These are phyloP conservation scores for Aquilaria yunnanensis DNA, from an alignment of 345 rosid genomes.

Conservation along the genomic window DNA sequence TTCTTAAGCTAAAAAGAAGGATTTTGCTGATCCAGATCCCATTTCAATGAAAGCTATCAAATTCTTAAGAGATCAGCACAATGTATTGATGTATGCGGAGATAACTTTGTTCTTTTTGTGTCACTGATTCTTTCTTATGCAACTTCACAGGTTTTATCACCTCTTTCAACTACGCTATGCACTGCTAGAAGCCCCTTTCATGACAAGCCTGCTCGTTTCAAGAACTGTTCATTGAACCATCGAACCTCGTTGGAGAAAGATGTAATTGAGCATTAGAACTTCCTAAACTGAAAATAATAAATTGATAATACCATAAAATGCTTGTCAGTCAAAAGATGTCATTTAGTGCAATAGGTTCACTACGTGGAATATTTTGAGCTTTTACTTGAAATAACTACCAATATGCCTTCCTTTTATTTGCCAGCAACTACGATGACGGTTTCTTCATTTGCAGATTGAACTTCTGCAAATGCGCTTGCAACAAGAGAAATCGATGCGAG, in stretches of 20 bases:
- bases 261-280: constrained; percentile 25
- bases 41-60: too few relatives aligned
- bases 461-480: constrained; percentile 72
- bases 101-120: too few relatives aligned
- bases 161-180: constrained; percentile 27
- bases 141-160: constrained; percentile 33
- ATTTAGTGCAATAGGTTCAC: too few relatives aligned
- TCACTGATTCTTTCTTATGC: neutral
- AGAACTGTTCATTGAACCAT: constrained; percentile 31
- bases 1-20: too few relatives aligned
- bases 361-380: neutral
- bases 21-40: too few relatives aligned
- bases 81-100: neutral
- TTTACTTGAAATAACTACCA: neutral
- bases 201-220: constrained; percentile 20
- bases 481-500: constrained; percentile 75
- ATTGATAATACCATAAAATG: too few relatives aligned
- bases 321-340: too few relatives aligned
- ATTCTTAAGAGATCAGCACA: neutral
- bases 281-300: too few relatives aligned
- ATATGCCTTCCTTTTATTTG: constrained; percentile 3
- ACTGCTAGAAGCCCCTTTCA: constrained; percentile 41
- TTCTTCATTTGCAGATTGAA: constrained; percentile 52
- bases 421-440: constrained; percentile 2
- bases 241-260: constrained; percentile 76